A percentile compares a stretch with the other conserved stretches of the same genome.
phyloP scores from a whole-genome alignment of 176 grass and related monocot genomes.

The Secale cereale region DNA sequence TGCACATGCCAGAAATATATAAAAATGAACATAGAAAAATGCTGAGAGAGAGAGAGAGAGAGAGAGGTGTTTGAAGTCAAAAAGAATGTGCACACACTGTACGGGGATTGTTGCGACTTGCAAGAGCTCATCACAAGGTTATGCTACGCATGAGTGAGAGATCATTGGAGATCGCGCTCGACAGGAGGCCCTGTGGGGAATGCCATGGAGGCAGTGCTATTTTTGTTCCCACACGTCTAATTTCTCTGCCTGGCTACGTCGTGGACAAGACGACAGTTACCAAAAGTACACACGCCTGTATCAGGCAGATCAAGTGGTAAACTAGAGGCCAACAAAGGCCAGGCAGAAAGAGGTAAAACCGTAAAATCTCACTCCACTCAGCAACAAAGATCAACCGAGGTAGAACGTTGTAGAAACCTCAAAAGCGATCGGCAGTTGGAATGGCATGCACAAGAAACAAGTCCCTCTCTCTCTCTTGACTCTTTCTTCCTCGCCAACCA shows the following conservation, averaged over 20 bases:
- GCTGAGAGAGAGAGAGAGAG: neutral
- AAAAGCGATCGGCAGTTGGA: slow-evolving; percentile 33
- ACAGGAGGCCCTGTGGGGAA: neutral
- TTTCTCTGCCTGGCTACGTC: neutral
- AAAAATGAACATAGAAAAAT: neutral
- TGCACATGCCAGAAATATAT: slow-evolving; percentile 18
- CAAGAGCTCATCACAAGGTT: neutral
- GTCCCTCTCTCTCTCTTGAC: neutral
- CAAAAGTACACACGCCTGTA: slow-evolving; percentile 37
- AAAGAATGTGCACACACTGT: slow-evolving; percentile 20
- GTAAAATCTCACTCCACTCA: slow-evolving; percentile 28
- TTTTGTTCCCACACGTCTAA: slow-evolving; percentile 20
- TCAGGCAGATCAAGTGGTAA: slow-evolving; percentile 12
- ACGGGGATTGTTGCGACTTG: neutral
- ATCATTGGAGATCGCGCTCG: neutral
- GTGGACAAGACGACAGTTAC: slow-evolving; percentile 13
- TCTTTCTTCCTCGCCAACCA: neutral
- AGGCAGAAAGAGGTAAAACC: neutral
- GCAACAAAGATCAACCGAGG: neutral
- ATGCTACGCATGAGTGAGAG: neutral
- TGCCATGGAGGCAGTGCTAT: slow-evolving; percentile 16
- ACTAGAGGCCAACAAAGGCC: slow-evolving; percentile 7
- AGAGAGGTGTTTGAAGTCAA: slow-evolving; percentile 30
- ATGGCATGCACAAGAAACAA: slow-evolving; percentile 23
- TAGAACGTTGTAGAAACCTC: slow-evolving; percentile 32